These are phyloP conservation scores for Solanum rostratum DNA, from an alignment of 257 asterid genomes.

Conservation along the genomic window DNA sequence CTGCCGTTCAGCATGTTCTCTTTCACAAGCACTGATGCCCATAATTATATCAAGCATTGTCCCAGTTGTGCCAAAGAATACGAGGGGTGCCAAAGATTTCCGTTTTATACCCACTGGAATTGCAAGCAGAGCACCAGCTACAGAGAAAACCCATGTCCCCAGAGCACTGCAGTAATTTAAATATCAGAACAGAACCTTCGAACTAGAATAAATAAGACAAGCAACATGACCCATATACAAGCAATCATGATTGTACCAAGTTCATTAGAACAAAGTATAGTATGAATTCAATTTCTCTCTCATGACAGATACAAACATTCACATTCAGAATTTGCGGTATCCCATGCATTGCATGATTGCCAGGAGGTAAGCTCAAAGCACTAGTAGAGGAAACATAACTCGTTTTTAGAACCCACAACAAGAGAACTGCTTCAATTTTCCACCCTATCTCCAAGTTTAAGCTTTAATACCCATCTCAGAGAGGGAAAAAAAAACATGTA, in stretches of 20 bases:
- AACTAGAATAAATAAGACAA: background rate
- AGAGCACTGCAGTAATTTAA: slow-evolving; percentile 46
- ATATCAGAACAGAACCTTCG: background rate
- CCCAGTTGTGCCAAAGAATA: slow-evolving; percentile 92
- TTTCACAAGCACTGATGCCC: slow-evolving; percentile 89
- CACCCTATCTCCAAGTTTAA: background rate
- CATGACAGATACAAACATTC: background rate
- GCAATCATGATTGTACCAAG: background rate
- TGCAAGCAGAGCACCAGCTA: slow-evolving; percentile 83
- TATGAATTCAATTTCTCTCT: background rate
- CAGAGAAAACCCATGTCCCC: slow-evolving; percentile 96
- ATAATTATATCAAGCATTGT: slow-evolving; percentile 92
- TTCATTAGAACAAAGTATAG: background rate
- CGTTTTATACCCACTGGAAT: slow-evolving; percentile 91
- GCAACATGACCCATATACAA: background rate
- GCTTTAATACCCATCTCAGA: background rate
- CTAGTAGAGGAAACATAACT: background rate
- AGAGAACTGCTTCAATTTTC: background rate
- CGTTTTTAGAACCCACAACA: background rate
- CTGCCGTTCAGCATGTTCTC: slow-evolving; percentile 88
- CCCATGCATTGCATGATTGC: background rate
- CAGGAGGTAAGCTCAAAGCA: background rate
- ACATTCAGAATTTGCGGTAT: background rate
- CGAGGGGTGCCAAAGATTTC: slow-evolving; percentile 80
- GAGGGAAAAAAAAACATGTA: background rate